phyloP scores from a whole-genome alignment of 805 yeast species.

The Wickerhamomyces ciferrii region DNA sequence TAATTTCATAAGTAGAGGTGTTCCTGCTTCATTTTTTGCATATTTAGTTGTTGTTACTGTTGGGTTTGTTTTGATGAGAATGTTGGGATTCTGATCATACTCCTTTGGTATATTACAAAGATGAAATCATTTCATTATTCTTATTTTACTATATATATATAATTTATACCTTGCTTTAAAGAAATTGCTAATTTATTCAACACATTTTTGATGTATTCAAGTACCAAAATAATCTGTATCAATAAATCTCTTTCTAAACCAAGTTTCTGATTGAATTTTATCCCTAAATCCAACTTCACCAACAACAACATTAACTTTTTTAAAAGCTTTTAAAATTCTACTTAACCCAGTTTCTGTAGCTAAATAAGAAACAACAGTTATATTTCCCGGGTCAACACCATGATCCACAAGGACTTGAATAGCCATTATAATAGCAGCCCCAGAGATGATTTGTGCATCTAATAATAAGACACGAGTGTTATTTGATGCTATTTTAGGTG shows the following conservation, averaged over 20 bases:
- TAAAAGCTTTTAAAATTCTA: slow-evolving; percentile 67
- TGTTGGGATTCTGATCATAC: slow-evolving; percentile 39
- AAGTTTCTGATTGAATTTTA: slow-evolving; percentile 46
- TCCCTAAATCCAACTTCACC: slow-evolving; percentile 55
- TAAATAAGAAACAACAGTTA: slow-evolving; percentile 63
- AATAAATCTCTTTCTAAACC: slow-evolving; percentile 63
- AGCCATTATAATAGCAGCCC: slow-evolving; percentile 95
- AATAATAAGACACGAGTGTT: slow-evolving; percentile 53
- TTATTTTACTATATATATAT: not conserved
- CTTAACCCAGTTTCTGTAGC: slow-evolving; percentile 78
- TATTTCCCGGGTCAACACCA: slow-evolving; percentile 54
- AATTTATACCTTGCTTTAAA: too few relatives aligned
- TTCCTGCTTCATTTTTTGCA: slow-evolving; percentile 77
- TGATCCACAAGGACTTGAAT: slow-evolving; percentile 83
- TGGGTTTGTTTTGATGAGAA: slow-evolving; percentile 70
- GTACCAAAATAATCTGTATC: slow-evolving; percentile 81
- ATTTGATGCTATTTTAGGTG: slow-evolving; percentile 28
- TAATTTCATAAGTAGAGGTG: slow-evolving; percentile 85
- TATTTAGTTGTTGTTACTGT: slow-evolving; percentile 69
- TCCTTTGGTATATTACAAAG: too few relatives aligned
- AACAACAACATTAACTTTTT: slow-evolving; percentile 55
- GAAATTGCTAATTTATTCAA: too few relatives aligned
- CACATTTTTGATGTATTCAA: not conserved
- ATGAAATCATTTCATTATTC: too few relatives aligned
- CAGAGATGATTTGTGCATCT: slow-evolving; percentile 87